These are phyloP conservation scores for Vanrija humicola DNA, from an alignment of 1,284 basidiomycete species.

Conservation along the genomic window DNA sequence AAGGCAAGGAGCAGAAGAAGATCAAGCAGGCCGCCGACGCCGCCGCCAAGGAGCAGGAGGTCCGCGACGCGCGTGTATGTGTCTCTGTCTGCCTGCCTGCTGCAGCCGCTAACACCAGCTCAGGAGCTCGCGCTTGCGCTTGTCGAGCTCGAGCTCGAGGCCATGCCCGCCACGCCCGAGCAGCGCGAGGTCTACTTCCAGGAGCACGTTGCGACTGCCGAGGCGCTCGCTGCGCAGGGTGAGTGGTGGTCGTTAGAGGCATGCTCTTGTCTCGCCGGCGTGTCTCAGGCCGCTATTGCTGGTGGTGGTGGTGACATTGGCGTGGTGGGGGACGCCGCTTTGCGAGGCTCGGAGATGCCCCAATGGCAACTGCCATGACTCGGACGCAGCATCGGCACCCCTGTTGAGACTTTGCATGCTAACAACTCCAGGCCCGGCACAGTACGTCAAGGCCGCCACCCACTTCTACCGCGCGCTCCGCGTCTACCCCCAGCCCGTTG, in stretches of 20 bases:
- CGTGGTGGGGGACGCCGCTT: no score
- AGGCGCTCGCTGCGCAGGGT: slow-evolving; percentile 78
- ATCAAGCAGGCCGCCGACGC: slow-evolving; percentile 57
- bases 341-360: no score
- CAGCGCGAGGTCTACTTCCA: slow-evolving; percentile 87
- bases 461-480: slow-evolving; percentile 90
- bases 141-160: slow-evolving; percentile 40
- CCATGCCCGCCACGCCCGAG: slow-evolving; percentile 62
- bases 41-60: slow-evolving; percentile 52
- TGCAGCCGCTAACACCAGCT: background rate
- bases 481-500: slow-evolving; percentile 89
- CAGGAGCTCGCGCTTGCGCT: slow-evolving; percentile 18
- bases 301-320: no score
- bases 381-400: no score
- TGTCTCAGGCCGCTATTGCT: no score
- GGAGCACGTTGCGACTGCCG: slow-evolving; percentile 80
- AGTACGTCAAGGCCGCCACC: slow-evolving; percentile 74
- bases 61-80: slow-evolving; percentile 17
- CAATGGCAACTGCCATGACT: no score
- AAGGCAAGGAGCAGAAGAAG: slow-evolving; percentile 88
- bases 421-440: slow-evolving; percentile 60
- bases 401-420: no score
- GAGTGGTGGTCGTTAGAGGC: slow-evolving; percentile 23
- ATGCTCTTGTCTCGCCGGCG: no score
- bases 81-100: background rate